Evolutionary conservation across 2,329 filamentous ascomycete species (phyloP), one percentile per base, ranked within the genome.

Genomic region (Exserohilum turcica): DNA sequence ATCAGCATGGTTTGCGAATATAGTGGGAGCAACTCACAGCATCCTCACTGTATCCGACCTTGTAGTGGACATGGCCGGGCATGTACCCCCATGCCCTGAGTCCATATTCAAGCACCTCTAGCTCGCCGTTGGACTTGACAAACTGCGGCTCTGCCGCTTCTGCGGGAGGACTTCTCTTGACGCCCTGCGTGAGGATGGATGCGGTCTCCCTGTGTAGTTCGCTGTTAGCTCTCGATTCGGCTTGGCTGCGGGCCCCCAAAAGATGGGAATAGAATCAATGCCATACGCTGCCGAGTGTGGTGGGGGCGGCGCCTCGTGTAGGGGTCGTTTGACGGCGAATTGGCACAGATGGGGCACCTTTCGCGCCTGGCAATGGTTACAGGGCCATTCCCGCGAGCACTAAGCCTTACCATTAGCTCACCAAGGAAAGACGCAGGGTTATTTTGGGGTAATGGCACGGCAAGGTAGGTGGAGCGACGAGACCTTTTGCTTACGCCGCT

Each of bases 351-450:
- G 79, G 28, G 79, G 74, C 1, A 81, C 77, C 51, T 76, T 77
- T 58, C 79, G 71, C 28, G 76, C 67, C 56, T 78, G 74, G 58
- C 79, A 82, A 57, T 81, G 78, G 54, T 80, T 79, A 61, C 80
- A 82, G 2, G 79, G 79, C 75, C 80, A 82, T 61, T 79, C 72
- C 29, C 78, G 76, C 54, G 76, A 79, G 60, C 80, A 82, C 79
- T 81, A 61, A 24, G 40, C 35, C 24, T 31, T 36, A 16, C 49
- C 36, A 44, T 70, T 55, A 69, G 67, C 40, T 36, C 44, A 28
- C 38, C 38, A 38, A 13, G 7, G 32, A 4, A 29, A 35, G 31
- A 55, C 49, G 36, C 49, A 51, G 53, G 50, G 39, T 18, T 37
- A 36, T 35, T 45, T 51, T 35, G 39, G 31, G 39, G 47, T 33